A percentile compares a stretch with the other conserved stretches of the same genome.
These are phyloP conservation scores for Paraconiothyrium brasiliense DNA, from an alignment of 2,329 filamentous ascomycete genomes.

Conservation along the genomic window DNA sequence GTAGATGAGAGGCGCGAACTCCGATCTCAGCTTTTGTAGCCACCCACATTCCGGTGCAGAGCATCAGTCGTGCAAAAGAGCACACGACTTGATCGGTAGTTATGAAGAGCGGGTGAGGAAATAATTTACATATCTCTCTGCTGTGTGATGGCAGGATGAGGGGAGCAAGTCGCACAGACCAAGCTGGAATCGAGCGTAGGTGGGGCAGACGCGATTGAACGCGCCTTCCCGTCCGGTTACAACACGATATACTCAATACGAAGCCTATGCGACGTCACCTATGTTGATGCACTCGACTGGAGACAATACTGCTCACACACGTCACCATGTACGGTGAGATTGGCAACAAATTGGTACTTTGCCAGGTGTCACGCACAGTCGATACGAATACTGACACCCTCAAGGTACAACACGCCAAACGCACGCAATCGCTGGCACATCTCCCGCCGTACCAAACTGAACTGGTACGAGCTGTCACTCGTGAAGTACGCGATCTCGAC, in stretches of 20 bases:
- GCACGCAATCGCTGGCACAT: constrained; percentile 84
- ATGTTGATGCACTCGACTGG: neutral
- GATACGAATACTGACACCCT: neutral
- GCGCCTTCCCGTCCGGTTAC: neutral
- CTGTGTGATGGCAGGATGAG: neutral
- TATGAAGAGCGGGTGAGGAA: too few relatives aligned
- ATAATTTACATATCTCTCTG: too few relatives aligned
- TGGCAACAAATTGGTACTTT: constrained; percentile 79
- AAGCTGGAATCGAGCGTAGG: neutral
- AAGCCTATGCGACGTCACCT: neutral
- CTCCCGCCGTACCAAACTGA: constrained; percentile 94
- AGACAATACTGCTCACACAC: neutral
- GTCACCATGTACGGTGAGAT: constrained; percentile 82
- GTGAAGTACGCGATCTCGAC: constrained; percentile 93
- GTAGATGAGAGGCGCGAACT: neutral
- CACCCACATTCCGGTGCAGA: neutral
- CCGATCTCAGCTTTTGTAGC: neutral
- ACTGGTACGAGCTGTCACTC: constrained; percentile 83
- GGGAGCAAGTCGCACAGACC: constrained; percentile 2
- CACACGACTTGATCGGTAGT: neutral
- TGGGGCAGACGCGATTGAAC: constrained; percentile 1
- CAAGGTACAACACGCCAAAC: constrained; percentile 94
- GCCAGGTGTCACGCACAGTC: constrained; percentile 1
- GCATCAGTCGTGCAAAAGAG: too few relatives aligned
- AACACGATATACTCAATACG: neutral